Evolutionary conservation across 306 rosid genomes (phyloP).

Genomic region (Prunus salicina): DNA sequence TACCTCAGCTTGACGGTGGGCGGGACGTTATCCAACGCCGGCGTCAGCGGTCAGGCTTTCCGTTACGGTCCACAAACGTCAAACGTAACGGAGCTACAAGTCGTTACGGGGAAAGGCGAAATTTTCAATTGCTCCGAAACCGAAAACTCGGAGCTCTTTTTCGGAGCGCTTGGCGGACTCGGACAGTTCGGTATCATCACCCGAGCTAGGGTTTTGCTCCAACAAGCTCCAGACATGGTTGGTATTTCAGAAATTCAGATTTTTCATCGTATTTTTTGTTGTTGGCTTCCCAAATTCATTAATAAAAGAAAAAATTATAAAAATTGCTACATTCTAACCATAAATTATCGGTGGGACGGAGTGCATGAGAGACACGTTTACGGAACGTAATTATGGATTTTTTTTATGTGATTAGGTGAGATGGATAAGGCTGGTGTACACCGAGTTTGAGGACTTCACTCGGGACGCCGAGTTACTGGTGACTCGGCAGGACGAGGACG

Average conservation of each 20-base stretch:
- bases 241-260: background rate
- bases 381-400: background rate
- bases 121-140: conserved; percentile 55
- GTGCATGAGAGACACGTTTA: conserved; percentile 30
- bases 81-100: conserved; percentile 80
- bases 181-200: conserved; percentile 95
- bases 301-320: too few relatives aligned
- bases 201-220: conserved; percentile 68
- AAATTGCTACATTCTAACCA: background rate
- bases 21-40: conserved; percentile 92
- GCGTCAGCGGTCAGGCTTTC: conserved; percentile 93
- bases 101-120: conserved; percentile 86
- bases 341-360: background rate
- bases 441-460: conserved; percentile 63
- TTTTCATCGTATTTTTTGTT: too few relatives aligned
- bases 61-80: conserved; percentile 90
- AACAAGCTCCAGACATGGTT: conserved; percentile 82
- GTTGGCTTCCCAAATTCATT: background rate
- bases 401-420: conserved; percentile 62
- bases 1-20: conserved; percentile 86
- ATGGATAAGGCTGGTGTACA: conserved; percentile 85
- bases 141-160: conserved; percentile 72
- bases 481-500: conserved; percentile 47
- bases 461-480: conserved; percentile 81
- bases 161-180: conserved; percentile 70